Base-by-base conservation (phyloP, 208 protist genomes). In the Acanthamoeba sp. region DNA sequence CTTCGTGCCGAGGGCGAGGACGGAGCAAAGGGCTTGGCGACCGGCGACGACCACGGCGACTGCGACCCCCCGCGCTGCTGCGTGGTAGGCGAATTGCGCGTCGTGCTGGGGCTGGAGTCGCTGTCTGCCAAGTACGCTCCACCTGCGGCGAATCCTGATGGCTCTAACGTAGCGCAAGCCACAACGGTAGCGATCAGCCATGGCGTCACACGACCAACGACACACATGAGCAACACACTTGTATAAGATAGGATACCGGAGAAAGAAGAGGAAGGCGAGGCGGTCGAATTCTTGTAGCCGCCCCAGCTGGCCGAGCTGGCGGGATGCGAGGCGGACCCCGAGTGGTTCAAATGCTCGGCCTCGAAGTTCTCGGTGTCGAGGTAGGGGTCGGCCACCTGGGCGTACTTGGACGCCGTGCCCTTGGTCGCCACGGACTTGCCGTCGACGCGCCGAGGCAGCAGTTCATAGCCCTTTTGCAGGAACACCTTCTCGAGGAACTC, bases 401-500 rank as follows among this genome's bases (percentile, higher is more conserved):
- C 71, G 36, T 80, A 80, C 71, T 80, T 38, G 71, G 36, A 80
- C 20, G 71, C 71, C 34, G 71, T 80, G 71, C 71, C 71, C 71
- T 80, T 80, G 71, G 71, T 48, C 18, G 80, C 80, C 4, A 89
- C 45, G 14, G 48, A 42, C 32, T 89, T 89, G 80, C 80, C 80
- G 36, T 89, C 80, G 18, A 89, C 24, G n/a, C 80, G 80, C 5
- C 40, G n/a, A 4, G 80, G 80, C 9, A 89, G 14, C 42, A 89
- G 80, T 29, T 89, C 32, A 48, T 89, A 89, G 27, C 80, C 80
- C 80, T 89, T 89, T 22, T 55, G 18, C 29, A 89, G 29, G 80
- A 89, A 89, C 22, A 89, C n/a, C 52, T 89, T 89, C 52, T 89
- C 48, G 38, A 89, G 45, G 50, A 89, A 89, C 45, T 89, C 80